A percentile compares a stretch with the other conserved stretches of the same genome.
These are phyloP conservation scores for Cyclospora cayetanensis DNA, from an alignment of 169 alveolate species.

Conservation along the genomic window DNA sequence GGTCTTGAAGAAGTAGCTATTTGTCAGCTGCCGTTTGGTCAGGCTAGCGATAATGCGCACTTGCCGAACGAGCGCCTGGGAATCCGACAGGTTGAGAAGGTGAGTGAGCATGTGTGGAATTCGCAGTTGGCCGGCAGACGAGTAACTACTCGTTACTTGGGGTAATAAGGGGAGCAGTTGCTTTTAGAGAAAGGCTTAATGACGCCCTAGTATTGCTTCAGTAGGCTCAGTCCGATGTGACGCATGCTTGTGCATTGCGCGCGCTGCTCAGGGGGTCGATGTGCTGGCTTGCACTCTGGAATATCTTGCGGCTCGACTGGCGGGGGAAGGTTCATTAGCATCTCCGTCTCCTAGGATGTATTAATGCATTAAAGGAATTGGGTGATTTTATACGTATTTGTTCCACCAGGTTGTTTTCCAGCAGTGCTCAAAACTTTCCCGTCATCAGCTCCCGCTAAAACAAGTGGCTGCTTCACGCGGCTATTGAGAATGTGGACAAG, in stretches of 20 bases:
- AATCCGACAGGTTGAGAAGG: conserved; percentile 58
- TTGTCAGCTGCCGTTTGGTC: conserved; percentile 72
- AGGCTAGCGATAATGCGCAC: conserved; percentile 74
- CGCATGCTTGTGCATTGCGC: too few species aligned
- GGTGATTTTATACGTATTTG: too few species aligned
- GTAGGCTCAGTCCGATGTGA: too few species aligned
- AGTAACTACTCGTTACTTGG: background rate
- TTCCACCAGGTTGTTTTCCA: too few species aligned
- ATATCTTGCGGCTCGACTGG: conserved; percentile 33
- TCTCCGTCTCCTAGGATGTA: background rate
- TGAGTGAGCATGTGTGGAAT: background rate
- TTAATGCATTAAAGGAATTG: too few species aligned
- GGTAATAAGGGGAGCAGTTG: background rate
- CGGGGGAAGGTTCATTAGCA: background rate
- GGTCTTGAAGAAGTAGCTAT: conserved; percentile 47
- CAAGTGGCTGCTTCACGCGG: too few species aligned
- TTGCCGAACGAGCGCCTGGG: conserved; percentile 72
- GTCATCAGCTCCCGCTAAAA: too few species aligned
- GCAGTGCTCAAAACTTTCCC: too few species aligned
- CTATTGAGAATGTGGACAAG: too few species aligned
- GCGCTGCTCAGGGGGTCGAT: conserved; percentile 56
- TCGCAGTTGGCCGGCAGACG: background rate
- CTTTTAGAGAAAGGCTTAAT: too few species aligned
- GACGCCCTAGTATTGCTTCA: too few species aligned
- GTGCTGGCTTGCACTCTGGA: conserved; percentile 40